Base-by-base conservation (phyloP, 768 basidiomycete genomes). In the Xerocomus potaroensis region DNA sequence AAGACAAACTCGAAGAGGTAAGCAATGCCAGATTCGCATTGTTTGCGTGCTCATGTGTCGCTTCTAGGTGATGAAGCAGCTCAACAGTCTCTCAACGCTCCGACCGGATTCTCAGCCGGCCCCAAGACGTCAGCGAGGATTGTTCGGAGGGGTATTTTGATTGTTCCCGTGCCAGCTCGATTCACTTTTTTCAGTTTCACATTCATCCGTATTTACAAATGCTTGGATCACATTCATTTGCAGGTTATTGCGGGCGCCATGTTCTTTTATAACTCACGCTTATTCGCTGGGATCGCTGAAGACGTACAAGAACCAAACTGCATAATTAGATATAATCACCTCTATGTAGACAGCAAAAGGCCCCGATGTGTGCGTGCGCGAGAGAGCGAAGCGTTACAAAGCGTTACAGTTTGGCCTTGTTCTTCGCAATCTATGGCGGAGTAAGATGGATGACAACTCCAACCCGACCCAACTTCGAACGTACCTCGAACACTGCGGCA, bases 1-100 rank as follows among this genome's bases (percentile, higher is more conserved):
- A 98, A 60, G 94, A 99, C 66, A 97, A 97, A 69, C 75, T 98
- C 15, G 96, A 98, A 64, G 90, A 94, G 78, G 90, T 87, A 52
- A 51, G 65, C 54, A n/a, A n/a, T 22, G 18, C 24, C 26, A 5
- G 10, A 48, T 15, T 18, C 3, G 38, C 29, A 23, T 58, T 19
- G 14, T 30, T 34, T 18, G 26, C 12, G 15, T 49, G 41, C 44
- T 54, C 11, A 60, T 48, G 24, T 36, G 32, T 7, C 11, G 21
- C n/a, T 4, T 10, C 0, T 56, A 91, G 88, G 91, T 94, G 41
- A 95, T 94, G 89, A 90, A 93, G 62, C 93, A 92, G 53, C 80
- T 99, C 29, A 94, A 94, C 62, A 84, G 89, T 55, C 69, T 98
- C 34, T 91, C 91, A 16, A 90, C 90, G 31, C 77, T 97, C 27